A percentile compares a stretch with the other conserved stretches of the same genome.
Evolutionary conservation across 1,284 basidiomycete genomes (phyloP).

Genomic region (Tilletia indica): DNA sequence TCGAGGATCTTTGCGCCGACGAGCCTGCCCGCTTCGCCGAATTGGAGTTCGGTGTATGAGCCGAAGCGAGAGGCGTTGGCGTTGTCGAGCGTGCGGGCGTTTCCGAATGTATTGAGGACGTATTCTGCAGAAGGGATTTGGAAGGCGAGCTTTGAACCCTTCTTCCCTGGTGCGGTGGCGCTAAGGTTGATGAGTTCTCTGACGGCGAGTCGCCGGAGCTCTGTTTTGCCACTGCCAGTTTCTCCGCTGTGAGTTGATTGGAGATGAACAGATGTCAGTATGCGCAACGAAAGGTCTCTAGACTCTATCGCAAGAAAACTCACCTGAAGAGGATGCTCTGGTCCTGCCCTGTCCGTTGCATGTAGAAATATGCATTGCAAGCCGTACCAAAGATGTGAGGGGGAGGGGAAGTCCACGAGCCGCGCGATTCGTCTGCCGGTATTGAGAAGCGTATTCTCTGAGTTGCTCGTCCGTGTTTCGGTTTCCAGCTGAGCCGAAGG

Average conservation of each 20-base stretch:
- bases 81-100: constrained; percentile 59
- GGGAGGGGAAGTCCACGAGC: constrained; percentile 57
- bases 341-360: constrained; percentile 88
- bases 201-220: constrained; percentile 82
- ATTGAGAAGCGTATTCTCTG: constrained; percentile 46
- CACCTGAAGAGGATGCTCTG: constrained; percentile 67
- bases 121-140: constrained; percentile 85
- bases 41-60: constrained; percentile 59
- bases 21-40: constrained; percentile 67
- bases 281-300: no score
- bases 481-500: constrained; percentile 46
- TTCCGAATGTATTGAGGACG: constrained; percentile 89
- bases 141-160: constrained; percentile 62
- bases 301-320: constrained; percentile 18
- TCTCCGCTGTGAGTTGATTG: constrained; percentile 68
- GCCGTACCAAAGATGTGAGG: constrained; percentile 87
- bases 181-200: constrained; percentile 85
- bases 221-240: constrained; percentile 88
- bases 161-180: constrained; percentile 85
- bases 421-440: constrained; percentile 43
- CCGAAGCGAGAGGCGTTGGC: constrained; percentile 57
- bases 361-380: constrained; percentile 91
- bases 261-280: neutral
- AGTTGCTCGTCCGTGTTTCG: constrained; percentile 51
- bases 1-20: constrained; percentile 91